Base-by-base conservation (phyloP, 495 filamentous ascomycete genomes). In the Neurospora sp. region DNA sequence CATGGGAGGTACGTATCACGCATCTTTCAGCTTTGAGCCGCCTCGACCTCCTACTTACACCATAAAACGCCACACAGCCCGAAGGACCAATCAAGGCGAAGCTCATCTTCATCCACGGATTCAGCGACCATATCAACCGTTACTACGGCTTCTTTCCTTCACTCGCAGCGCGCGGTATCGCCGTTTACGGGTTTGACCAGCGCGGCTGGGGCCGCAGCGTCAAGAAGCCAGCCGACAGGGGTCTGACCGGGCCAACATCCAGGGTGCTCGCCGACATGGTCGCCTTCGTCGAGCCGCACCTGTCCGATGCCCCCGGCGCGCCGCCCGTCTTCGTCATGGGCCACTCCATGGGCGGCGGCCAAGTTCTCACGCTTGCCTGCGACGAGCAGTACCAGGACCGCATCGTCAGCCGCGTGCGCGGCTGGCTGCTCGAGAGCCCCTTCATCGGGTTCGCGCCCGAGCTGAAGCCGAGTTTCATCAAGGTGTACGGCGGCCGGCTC, bases 21-120 rank as follows among this genome's bases (percentile, higher is more conserved):
- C 40, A 39, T 16, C 39, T 40, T 61, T 35, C 70, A 65, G 11
- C 39, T 20, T 20, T 35, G 16, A 9, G 27, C 41, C 42, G 12
- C 16, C 68, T 41, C 65, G 40, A 48, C 27, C 44, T 2, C 42
- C 53, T 5, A 16, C 70, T 70, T 70, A 73, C 59, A 48, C 35
- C 39, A 68, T 70, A 65, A 70, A 68, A 71, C 53, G 14, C 22
- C 39, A 22, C 72, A 27, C 68, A 90, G 89, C 86, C 90, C 41
- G 76, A 80, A 18, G 82, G 79, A 44, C 76, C 84, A 4, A 80
- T 85, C 12, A 86, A 86, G 72, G 93, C 94, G 16, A 90, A 90
- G 38, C 75, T 96, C 22, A 85, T 94, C 73, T 90, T 94, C 78
- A 80, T 97, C 73, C 94, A 97, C 82, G 94, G 94, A 74, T 97